Base-by-base conservation (phyloP, 805 yeast species). In the Sugiyamaella chiloensis region DNA sequence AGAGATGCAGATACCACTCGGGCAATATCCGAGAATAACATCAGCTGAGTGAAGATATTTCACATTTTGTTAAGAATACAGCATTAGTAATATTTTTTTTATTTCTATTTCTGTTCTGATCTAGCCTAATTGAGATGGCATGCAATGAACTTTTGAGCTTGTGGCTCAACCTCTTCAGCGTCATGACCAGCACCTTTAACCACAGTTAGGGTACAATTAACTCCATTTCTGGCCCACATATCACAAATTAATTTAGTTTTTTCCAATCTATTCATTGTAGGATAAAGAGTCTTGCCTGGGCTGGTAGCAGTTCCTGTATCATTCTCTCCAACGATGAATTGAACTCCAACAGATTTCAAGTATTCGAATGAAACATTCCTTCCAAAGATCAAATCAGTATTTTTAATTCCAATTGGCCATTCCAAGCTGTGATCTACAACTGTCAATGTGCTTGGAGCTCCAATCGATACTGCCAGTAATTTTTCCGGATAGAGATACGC, bases 401-500 rank as follows among this genome's bases (percentile, higher is more conserved):
- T 23, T 30, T 32, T 27, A 8, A 42, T 30, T 6, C 45, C 45
- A 30, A 32, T 27, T 3, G 45, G 45, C 45, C 45, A 42, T 20
- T 42, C 45, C 16, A 42, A 20, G 14, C 17, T 26, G 16, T 21
- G 14, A 20, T 42, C 31, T 4, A 39, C 20, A 3, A 42, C 39
- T 3, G 45, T 42, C 37, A 42, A 26, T 14, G 45, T 42, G 20
- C 47, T 39, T 12, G 47, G 47, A 30, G 47, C 47, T 11, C 47
- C 47, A 14, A 44, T 36, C 17, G 43, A 36, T 9, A 44, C 34
- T 2, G 43, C 47, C 16, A 44, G 24, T 5, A 44, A 37, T 19
- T 35, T 36, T 23, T 24, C 44, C 19, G 47, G 47, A 26, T 44
- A 37, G 7, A 44, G 47, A 24, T 36, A 36, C 7, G 43, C 41